Conservation (phyloP, 805 yeast genomes). For the Schwanniomyces occidentalis region DNA sequence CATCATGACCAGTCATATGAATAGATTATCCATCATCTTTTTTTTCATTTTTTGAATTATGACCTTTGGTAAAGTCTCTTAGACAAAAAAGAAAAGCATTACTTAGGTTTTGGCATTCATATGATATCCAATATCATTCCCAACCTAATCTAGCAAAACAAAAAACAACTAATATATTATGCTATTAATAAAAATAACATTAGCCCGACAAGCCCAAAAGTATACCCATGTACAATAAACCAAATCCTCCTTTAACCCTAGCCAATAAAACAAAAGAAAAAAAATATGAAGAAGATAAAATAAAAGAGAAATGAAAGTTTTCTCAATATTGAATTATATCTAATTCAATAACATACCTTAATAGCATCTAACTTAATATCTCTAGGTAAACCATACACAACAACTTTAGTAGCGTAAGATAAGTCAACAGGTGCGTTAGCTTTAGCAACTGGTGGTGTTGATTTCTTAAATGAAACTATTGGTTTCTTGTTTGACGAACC, state of each 20-base stretch:
- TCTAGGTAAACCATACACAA: slow-evolving; percentile 81
- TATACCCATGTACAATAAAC: no score
- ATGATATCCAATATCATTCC: no score
- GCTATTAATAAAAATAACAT: slow-evolving; percentile 2
- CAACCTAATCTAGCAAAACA: slow-evolving; percentile 5
- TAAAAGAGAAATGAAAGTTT: slow-evolving; percentile 1
- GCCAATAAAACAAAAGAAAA: slow-evolving; percentile 3
- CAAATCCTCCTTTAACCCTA: no score
- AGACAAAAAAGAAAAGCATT: no score
- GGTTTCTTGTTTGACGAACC: slow-evolving; percentile 31
- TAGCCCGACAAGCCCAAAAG: no score
- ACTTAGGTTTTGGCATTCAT: no score
- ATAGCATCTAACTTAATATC: slow-evolving; percentile 83
- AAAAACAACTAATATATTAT: slow-evolving; percentile 1
- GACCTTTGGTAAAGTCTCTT: no score
- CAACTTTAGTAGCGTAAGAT: slow-evolving; percentile 73
- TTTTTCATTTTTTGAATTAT: no score
- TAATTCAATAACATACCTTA: slow-evolving; percentile 64
- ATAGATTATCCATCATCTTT: no score
- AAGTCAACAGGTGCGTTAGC: slow-evolving; percentile 37
- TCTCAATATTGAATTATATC: slow-evolving; percentile 1
- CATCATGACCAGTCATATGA: no score
- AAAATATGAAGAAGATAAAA: slow-evolving; percentile 2
- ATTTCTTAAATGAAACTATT: slow-evolving; percentile 31
- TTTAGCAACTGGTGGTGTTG: slow-evolving; percentile 17